Evolutionary conservation across 2,329 filamentous ascomycete species (phyloP), one percentile per base, ranked within the genome.

Genomic region (Stagonosporopsis tanaceti): DNA sequence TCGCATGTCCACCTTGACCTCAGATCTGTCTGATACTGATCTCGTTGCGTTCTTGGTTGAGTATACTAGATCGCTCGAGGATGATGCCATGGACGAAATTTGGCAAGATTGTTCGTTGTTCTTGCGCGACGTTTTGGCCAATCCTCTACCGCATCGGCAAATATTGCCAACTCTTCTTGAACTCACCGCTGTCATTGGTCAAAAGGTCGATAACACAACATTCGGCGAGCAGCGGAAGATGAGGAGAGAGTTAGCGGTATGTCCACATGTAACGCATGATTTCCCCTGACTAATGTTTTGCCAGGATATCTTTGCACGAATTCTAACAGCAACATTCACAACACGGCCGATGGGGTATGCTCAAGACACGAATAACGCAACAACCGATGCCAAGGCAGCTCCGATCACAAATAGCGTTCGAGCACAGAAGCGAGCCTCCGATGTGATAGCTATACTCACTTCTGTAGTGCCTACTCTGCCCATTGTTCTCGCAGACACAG

Each of bases 81-180:
- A 99, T 69, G 95, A 99, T 79, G 91, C 95, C 15, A 94, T 97
- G 85, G 95, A 99, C 69, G 95, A 99, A 77, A 97, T 99, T 46
- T 99, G 95, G 95, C 84, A 88, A 38, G 94, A 99, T 73, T 99
- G 94, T 74, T 92, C 93, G 69, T 86, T 89, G 0, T 99, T 99
- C 75, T 77, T 98, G 59, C 90, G 88, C 62, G 96, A 99, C 72
- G 85, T 99, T 27, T 82, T 99, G 27, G 88, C 89, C 24, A 99
- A 99, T 70, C 96, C 95, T 1, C 92, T 99, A 69, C 95, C 95
- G 2, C 94, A 99, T 78, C 85, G 95, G 53, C 93, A 97, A 71
- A 94, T 93, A 7, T 78, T 99, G 37, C 91, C 95, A 6, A 88
- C 89, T 48, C 80, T 99, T 41, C 81, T 99, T 12, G 91, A 96